Evolutionary conservation across 495 filamentous ascomycete species (phyloP), one percentile per base, ranked within the genome.

Genomic region (Parmelia sp.): DNA sequence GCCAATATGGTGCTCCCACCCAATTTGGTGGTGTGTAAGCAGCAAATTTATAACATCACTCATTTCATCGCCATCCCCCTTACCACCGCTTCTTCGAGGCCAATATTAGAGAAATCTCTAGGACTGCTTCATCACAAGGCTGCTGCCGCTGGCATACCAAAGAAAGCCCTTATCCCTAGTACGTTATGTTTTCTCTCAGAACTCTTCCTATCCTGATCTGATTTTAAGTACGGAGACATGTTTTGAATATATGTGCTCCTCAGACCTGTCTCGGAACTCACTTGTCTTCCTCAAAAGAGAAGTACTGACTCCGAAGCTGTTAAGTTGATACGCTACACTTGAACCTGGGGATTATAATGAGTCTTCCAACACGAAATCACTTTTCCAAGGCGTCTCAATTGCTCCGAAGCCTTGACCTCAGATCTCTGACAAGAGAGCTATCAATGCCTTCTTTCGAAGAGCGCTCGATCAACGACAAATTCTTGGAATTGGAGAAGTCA

Each of bases 61-160:
- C 59, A 61, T 36, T 61, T 25, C 36, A 14, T 61, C 35, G 6
- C 29, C 42, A 49, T 61, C 17, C 42, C 59, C 31, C 42, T 61
- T 36, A 42, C 49, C 31, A 36, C 59, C 8, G 21, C 59, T 35
- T 35, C 19, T 15, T 49, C 59, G 17, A 49, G 21, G 37, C 15
- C 42, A 17, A 19, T 35, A 19, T 1, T 61, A 25, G 11, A 8
- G n/a, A 33, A 15, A 29, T 45, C 40, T 17, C 19, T 49, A 1
- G 27, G 27, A 36, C 40, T 23, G 3, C 59, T 61, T 23, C 47
- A 29, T 17, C 29, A 61, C 19, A 35, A 36, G 11, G 1, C 36
- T 9, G 42, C 29, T 6, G 29, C 31, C 37, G 40, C 11, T 35
- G 25, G 21, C 4, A 35, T 61, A 31, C 19, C 42, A 12, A 23